These are phyloP conservation scores for Solanum ossicruentum DNA, from an alignment of 257 asterid species.

Conservation along the genomic window DNA sequence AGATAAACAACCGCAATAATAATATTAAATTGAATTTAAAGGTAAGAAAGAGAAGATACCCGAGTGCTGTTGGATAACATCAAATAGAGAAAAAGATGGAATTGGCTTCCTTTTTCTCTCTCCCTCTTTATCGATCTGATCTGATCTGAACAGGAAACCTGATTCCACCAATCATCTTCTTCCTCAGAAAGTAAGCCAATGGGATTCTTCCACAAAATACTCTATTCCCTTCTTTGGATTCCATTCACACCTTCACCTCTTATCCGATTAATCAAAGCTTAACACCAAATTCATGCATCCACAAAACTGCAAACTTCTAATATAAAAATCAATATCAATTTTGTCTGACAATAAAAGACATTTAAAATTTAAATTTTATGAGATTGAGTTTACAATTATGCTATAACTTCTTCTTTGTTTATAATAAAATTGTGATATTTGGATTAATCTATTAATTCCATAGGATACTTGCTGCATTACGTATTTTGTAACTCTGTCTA, in stretches of 20 bases:
- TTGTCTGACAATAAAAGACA: accelerated
- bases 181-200: constrained; percentile 5
- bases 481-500: too few species aligned
- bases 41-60: constrained; percentile 12
- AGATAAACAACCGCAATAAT: background rate
- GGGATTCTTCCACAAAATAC: background rate
- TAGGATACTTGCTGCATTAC: too few species aligned
- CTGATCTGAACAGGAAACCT: constrained; percentile 14
- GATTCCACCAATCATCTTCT: constrained; percentile 20
- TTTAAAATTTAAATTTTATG: background rate
- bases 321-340: background rate
- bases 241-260: constrained; percentile 9
- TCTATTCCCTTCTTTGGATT: background rate
- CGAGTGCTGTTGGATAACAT: constrained; percentile 17
- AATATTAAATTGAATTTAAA: background rate
- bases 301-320: background rate
- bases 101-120: constrained; percentile 5
- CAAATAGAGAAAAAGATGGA: constrained; percentile 1
- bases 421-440: background rate
- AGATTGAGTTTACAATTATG: background rate
- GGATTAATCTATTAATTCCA: background rate
- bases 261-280: background rate
- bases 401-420: background rate
- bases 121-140: background rate
- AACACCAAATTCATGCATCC: background rate